phyloP scores from a whole-genome alignment of 225 moss, liverwort and hornwort species.

The Pseudoscleropodium purum region DNA sequence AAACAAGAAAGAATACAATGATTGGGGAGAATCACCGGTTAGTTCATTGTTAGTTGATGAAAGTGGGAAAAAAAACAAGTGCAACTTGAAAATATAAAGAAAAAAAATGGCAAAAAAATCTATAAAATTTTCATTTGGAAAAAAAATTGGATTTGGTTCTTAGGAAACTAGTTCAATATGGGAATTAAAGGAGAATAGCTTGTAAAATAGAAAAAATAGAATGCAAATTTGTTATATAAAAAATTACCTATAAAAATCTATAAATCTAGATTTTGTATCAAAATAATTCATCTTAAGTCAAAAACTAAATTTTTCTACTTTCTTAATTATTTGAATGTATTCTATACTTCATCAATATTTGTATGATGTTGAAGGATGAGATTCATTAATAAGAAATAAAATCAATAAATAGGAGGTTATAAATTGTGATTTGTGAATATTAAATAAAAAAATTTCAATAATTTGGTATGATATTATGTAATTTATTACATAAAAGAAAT shows the following conservation, averaged over 20 bases:
- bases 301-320: rapidly evolving
- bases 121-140: neutral
- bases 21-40: rapidly evolving
- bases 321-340: neutral
- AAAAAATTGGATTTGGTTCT: rapidly evolving
- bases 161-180: rapidly evolving
- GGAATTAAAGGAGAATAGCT: neutral
- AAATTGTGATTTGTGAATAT: no score
- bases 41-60: neutral
- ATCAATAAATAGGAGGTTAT: neutral
- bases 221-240: neutral
- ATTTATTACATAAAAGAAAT: rapidly evolving
- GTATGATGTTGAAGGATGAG: neutral
- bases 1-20: neutral
- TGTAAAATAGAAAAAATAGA: rapidly evolving
- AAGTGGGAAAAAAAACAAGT: neutral
- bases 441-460: neutral
- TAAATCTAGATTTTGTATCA: neutral
- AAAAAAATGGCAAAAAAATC: no score
- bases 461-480: neutral
- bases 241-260: no score
- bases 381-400: neutral
- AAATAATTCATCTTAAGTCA: neutral
- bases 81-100: neutral
- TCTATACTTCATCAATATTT: neutral